Evolutionary conservation across 2,329 filamentous ascomycete genomes (phyloP).

Genomic region (Sporothrix inflata): DNA sequence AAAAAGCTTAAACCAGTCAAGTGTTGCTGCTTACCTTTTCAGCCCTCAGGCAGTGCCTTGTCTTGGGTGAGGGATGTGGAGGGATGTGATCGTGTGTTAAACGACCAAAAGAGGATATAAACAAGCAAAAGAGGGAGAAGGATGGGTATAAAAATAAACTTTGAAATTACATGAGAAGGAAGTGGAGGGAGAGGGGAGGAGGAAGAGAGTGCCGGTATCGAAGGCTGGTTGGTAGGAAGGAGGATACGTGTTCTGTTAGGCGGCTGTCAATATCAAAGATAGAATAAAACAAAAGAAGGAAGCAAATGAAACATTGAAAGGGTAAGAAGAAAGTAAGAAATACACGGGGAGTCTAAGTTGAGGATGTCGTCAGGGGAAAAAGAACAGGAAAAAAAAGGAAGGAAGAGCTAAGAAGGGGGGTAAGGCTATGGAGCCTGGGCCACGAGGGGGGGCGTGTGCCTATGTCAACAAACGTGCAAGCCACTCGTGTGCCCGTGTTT

Average conservation of each 20-base stretch:
- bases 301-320: background rate
- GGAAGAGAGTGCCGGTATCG: background rate
- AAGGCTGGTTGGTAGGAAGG: background rate
- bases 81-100: background rate
- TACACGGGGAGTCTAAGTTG: background rate
- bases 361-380: slow-evolving; percentile 15
- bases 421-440: slow-evolving; percentile 1
- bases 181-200: background rate
- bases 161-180: background rate
- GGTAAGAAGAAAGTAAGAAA: background rate
- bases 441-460: slow-evolving; percentile 13
- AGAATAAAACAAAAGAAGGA: background rate
- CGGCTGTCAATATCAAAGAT: slow-evolving; percentile 21
- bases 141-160: background rate
- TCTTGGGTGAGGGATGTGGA: background rate
- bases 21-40: slow-evolving; percentile 4
- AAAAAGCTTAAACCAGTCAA: background rate
- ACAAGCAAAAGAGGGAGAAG: background rate
- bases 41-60: slow-evolving; percentile 9
- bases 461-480: slow-evolving; percentile 5
- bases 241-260: slow-evolving; percentile 23
- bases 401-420: background rate
- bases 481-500: background rate
- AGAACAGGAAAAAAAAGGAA: background rate
- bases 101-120: background rate